Base-by-base conservation (phyloP, 345 rosid species). In the Atalantia buxifolia region DNA sequence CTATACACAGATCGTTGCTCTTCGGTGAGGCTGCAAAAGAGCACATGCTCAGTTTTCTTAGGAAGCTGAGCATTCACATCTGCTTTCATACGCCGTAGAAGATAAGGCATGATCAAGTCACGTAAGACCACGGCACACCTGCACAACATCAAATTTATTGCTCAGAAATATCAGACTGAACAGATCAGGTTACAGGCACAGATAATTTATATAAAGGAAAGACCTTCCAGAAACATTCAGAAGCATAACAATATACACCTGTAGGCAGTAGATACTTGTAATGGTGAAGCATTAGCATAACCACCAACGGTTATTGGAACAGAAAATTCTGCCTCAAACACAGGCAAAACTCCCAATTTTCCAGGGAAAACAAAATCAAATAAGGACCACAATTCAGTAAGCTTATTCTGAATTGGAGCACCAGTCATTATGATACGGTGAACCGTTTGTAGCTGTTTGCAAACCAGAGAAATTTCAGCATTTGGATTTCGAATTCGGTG, bases 331-430 rank as follows among this genome's bases (percentile, higher is more conserved):
- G 97, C 98, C 88, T 96, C 98, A 78, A 96, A 96, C 7, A 96
- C 98, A 48, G 97, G 99, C 83, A 96, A 81, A 60, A 96, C 98
- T 35, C 99, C 99, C 80, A 94, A 79, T 83, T 96, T 96, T 57
- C 99, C 98, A 33, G 99, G 99, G 86, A 96, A 96, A 78, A 96
- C 98, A 84, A 96, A 96, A 90, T 94, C 99, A 83, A 96, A 96
- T 81, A 96, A 82, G 79, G 98, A 96, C 98, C 99, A 96, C 33
- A 96, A 83, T 81, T 96, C 99, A 22, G 89, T 83, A 77, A 96
- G 89, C 86, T 87, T 94, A 85, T 96, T 96, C 86, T 96, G 98
- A 80, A 96, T 96, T 40, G 99, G 99, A 78, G 99, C 91, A 4
- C 99, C 99, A 31, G 97, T 96, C 99, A 96, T 94, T 77, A 96